Evolutionary conservation across 2,329 filamentous ascomycete genomes (phyloP), one percentile per base, ranked within the genome.

Genomic region (Xylogone sp.): DNA sequence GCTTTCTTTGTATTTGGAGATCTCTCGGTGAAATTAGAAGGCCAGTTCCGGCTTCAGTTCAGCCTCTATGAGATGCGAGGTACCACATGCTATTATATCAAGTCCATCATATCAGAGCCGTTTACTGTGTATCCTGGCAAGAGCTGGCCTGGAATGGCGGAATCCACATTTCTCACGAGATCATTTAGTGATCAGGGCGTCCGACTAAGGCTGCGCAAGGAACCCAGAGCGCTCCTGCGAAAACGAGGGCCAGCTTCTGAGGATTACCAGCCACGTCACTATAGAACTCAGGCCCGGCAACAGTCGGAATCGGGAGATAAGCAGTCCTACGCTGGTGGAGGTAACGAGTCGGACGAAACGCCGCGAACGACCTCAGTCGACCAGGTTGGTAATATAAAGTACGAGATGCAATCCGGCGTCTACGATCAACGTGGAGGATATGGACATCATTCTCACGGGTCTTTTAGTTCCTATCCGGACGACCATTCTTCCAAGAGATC

Each of bases 1-100:
- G 90, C 86, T 1, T 95, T 91, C 71, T 96, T 96, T 63, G 86
- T 96, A n/a, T 96, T 95, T 68, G 88, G 88, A 4, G 90, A 96
- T 68, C 75, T 96, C 20, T 94, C 89, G 0, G 83, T 93, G 54
- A 87, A 87, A 64, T 75, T 83, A 21, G 82, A 88, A 61, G 91
- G 91, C 24, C 76, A 75, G 19, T 93, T 84, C 65, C 78, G 85
- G 31, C 76, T 96, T 39, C 80, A 84, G 50, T 96, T 96, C 65
- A 86, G 82, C 46, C 76, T 96, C 13, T 92, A 87, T 68, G 87
- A 92, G 67, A 82, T 89, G 71, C 75, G 69, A 54, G 64, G 66
- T 46, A 46, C 53, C 7, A 51, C 56, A 12, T 58, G 53, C 43
- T 34, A 48, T 44, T 57, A 61, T 44, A 55, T 68, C 45, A 58